phyloP scores from a whole-genome alignment of 2,329 filamentous ascomycete genomes.

The Clonostachys solani region DNA sequence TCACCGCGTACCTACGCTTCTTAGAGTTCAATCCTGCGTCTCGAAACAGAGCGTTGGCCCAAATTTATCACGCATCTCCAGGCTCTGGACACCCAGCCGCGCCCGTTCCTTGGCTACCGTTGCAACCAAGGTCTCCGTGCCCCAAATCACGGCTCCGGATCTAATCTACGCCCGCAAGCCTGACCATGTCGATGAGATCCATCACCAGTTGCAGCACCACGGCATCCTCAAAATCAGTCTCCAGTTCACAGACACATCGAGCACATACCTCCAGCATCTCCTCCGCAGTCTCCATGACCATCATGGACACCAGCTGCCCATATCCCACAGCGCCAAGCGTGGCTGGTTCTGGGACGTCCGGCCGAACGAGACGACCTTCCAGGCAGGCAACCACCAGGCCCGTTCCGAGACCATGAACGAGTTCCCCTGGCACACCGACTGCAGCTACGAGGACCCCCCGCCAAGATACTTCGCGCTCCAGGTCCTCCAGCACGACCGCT shows the following conservation, averaged over 20 bases:
- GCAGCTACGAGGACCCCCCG: conserved; percentile 30
- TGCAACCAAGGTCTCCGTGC: neutral
- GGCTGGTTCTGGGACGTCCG: conserved; percentile 41
- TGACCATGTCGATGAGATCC: neutral
- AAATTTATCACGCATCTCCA: no score
- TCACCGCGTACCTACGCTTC: no score
- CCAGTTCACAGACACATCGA: conserved; percentile 21
- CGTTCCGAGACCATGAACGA: conserved; percentile 34
- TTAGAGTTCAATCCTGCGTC: no score
- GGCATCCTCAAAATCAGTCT: conserved; percentile 6
- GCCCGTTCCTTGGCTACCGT: no score
- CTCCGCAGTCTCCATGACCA: conserved; percentile 22
- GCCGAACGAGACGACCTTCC: conserved; percentile 17
- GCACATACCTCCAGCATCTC: conserved; percentile 25
- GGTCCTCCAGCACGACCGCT: conserved; percentile 30
- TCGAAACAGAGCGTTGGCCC: no score
- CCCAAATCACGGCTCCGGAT: neutral
- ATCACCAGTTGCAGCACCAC: neutral
- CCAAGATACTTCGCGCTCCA: conserved; percentile 35
- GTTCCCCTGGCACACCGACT: conserved; percentile 39
- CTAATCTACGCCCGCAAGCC: neutral
- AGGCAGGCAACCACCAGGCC: conserved; percentile 23
- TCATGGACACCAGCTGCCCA: conserved; percentile 28
- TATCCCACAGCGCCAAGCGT: conserved; percentile 29
- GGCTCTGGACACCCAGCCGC: no score